Evolutionary conservation across 106 monocot genomes (phyloP), one percentile per base, ranked within the genome.

Genomic region (Iris macrosiphon): DNA sequence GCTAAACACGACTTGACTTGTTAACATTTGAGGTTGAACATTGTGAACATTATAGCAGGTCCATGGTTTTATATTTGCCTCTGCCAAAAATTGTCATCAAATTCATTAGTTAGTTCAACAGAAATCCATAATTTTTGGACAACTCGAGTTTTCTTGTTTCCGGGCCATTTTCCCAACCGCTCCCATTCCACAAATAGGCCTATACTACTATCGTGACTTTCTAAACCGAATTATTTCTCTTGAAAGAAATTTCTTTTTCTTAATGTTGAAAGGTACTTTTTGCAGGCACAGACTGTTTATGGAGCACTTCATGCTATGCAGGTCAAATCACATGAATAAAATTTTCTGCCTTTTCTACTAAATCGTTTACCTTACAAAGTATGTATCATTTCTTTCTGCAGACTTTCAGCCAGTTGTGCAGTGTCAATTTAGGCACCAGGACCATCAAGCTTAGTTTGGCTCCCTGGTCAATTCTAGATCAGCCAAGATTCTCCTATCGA

Each of bases 241-340:
- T 40, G n/a, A 16, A 49, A 28, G 2, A 69, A 51, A 29, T 20
- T 30, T n/a, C 34, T 28, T 7, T 21, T 30, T 53, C 26, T 45
- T 68, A 60, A 50, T 33, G 0, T 50, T 40, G 2, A 31, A 24
- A 40, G 4, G 6, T 27, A 31, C 49, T n/a, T 61, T 33, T 63
- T 79, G 64, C 69, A 95, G 95, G 85, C 95, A 74, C 70, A 73
- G 42, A 95, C 89, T 48, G 76, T 95, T 72, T 95, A 69, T 70
- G 95, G 95, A 66, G 95, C 89, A 55, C 85, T 95, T 61, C 79
- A 95, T 82, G 89, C 82, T 49, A 69, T 95, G 13, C 71, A 95
- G 85, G 89, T 95, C 46, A 58, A 3, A 49, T 43, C 13, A 19
- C 8, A 44, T 38, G 46, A 39, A 6, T 2, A 37, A 37, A 33